Base-by-base conservation (phyloP, 1,139 yeast genomes). In the Zygoascus sp. region DNA sequence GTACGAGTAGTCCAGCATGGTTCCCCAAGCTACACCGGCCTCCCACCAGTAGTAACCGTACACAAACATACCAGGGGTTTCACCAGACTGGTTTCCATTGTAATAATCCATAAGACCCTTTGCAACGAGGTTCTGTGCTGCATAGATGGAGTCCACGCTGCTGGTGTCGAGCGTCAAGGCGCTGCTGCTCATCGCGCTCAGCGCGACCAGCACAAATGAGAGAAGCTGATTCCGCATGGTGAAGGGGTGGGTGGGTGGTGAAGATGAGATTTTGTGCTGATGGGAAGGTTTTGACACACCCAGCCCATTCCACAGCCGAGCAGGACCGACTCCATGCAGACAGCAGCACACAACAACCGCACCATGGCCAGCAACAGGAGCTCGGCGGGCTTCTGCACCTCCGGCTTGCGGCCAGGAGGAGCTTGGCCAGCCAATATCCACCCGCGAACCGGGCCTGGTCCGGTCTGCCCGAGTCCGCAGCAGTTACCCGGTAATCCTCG, bases 21-120 rank as follows among this genome's bases (percentile, higher is more conserved):
- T 76, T 10, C 90, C 92, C 80, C 87, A 82, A 0, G 86, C 88
- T 50, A 88, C 95, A 54, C 95, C 96, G 39, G 94, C 92, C 68
- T 83, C 86, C 95, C 96, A 88, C 96, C 96, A 88, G 71, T 83
- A 86, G 69, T 84, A 85, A 1, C 95, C 95, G 53, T 72, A 62
- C 15, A 74, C 69, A 63, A 88, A 87, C 83, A 80, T 77, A 30
- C 96, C 96, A 22, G 85, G 76, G 9, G 83, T 73, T 19, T 86
- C 70, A 57, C 73, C 73, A 2, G 62, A 44, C 39, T 70, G 64
- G 47, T 66, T 65, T 15, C 92, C 92, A 28, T 75, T 77, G 63
- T 86, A 84, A 63, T 87, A 87, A 64, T 81, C 80, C 69, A 86
- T 70, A 44, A 82, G 72, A 53, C 95, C 95, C 27, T 73, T 64